phyloP scores from a whole-genome alignment of 2,329 filamentous ascomycete genomes.

The Paecilomyces sp. region DNA sequence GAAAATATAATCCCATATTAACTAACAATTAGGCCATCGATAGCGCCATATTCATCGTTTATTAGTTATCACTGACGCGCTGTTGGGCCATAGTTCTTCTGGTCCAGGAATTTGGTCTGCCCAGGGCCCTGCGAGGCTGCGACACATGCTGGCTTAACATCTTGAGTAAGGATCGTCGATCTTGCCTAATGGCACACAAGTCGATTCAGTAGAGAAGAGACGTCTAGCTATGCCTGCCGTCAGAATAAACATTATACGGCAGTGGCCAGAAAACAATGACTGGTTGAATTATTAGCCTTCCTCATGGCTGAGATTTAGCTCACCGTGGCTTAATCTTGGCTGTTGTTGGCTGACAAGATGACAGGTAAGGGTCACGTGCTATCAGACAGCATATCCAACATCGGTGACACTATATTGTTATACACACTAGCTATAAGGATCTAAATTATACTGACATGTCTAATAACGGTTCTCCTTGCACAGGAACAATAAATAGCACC shows the following conservation, averaged over 20 bases:
- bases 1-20: neutral
- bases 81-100: neutral
- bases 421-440: neutral
- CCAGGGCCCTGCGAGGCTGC: too few species aligned
- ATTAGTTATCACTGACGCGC: neutral
- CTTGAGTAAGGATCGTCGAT: too few species aligned
- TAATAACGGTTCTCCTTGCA: neutral
- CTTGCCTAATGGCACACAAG: too few species aligned
- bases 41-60: neutral
- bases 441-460: neutral
- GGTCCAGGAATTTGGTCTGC: too few species aligned
- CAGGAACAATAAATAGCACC: neutral
- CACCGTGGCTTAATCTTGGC: neutral
- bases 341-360: too few species aligned
- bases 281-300: neutral
- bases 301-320: neutral
- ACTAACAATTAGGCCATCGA: neutral
- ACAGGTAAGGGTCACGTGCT: neutral
- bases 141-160: too few species aligned
- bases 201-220: too few species aligned
- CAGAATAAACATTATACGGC: neutral
- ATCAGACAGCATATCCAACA: neutral
- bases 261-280: neutral
- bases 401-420: neutral
- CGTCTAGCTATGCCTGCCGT: neutral